Percentiles rank a stretch among this genome's conserved stretches.
Conservation (phyloP, 2,329 filamentous ascomycete genomes). For the Teratosphaeria viscida region DNA sequence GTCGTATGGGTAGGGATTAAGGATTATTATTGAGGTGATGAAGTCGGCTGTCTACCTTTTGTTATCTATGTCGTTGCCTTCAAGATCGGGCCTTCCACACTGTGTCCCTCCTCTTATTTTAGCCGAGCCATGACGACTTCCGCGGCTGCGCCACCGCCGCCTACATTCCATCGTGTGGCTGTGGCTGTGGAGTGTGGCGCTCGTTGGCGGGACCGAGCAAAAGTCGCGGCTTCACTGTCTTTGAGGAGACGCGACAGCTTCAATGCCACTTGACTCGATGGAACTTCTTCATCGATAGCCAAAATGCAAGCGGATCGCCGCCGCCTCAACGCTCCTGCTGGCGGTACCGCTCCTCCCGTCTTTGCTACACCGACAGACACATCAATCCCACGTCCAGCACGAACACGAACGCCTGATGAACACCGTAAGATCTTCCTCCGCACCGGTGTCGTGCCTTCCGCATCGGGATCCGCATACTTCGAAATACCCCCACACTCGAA, state of each 20-base stretch:
- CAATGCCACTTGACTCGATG: no score
- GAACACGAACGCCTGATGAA: constrained; percentile 55
- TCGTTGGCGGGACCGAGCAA: neutral
- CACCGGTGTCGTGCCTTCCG: constrained; percentile 84
- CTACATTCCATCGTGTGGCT: no score
- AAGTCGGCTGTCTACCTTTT: no score
- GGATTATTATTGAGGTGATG: no score
- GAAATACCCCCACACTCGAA: constrained; percentile 40
- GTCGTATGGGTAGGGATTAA: neutral
- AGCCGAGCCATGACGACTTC: neutral
- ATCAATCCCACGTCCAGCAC: constrained; percentile 38
- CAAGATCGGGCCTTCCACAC: no score
- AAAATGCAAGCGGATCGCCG: constrained; percentile 60
- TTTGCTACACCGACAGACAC: constrained; percentile 45
- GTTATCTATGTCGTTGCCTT: neutral
- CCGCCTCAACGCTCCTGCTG: constrained; percentile 78
- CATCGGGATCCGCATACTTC: constrained; percentile 83
- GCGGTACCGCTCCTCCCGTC: constrained; percentile 63
- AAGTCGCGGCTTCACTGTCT: neutral
- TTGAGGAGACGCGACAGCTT: neutral
- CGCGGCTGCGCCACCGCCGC: neutral
- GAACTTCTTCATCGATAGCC: constrained; percentile 1
- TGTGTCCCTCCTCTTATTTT: no score
- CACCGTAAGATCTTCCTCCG: constrained; percentile 84
- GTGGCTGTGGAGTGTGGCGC: neutral